phyloP scores from a whole-genome alignment of 176 grass and related monocot genomes.

The Carex littledalei region DNA sequence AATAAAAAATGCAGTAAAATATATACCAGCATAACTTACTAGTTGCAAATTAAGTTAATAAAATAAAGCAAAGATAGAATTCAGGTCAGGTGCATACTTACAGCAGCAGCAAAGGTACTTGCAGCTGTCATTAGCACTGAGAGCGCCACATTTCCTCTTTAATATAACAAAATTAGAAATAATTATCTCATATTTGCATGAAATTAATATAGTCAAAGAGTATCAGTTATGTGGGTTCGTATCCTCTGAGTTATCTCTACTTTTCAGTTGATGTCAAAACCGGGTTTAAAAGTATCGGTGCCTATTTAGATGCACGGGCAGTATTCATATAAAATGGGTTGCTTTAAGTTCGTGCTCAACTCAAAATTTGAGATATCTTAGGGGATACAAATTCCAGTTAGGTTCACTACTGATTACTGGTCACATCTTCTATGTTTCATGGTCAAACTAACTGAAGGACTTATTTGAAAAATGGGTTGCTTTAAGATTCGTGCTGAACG shows the following conservation, averaged over 20 bases:
- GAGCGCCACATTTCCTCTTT: slow-evolving; percentile 86
- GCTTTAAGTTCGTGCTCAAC: too few relatives aligned
- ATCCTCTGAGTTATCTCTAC: too few relatives aligned
- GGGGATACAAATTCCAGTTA: too few relatives aligned
- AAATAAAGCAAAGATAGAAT: neutral
- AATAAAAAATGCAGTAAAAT: neutral
- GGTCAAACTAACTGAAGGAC: neutral
- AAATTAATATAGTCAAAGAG: neutral
- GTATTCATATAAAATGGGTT: too few relatives aligned
- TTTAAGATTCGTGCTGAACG: too few relatives aligned
- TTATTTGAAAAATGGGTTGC: neutral
- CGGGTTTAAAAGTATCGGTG: too few relatives aligned
- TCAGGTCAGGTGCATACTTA: slow-evolving; percentile 25
- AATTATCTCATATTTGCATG: neutral
- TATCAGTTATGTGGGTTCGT: neutral
- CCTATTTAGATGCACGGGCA: too few relatives aligned
- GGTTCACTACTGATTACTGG: too few relatives aligned
- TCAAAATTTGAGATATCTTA: too few relatives aligned
- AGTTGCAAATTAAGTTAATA: neutral
- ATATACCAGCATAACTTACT: neutral
- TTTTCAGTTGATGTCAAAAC: too few relatives aligned
- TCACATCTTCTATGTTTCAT: neutral
- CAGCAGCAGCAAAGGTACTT: slow-evolving; percentile 79
- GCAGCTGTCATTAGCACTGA: slow-evolving; percentile 88
- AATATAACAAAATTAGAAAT: slow-evolving; percentile 22